Percentiles rank a stretch among this genome's conserved stretches.
These are phyloP conservation scores for Scleroderma citrinum DNA, from an alignment of 768 basidiomycete species.

Conservation along the genomic window DNA sequence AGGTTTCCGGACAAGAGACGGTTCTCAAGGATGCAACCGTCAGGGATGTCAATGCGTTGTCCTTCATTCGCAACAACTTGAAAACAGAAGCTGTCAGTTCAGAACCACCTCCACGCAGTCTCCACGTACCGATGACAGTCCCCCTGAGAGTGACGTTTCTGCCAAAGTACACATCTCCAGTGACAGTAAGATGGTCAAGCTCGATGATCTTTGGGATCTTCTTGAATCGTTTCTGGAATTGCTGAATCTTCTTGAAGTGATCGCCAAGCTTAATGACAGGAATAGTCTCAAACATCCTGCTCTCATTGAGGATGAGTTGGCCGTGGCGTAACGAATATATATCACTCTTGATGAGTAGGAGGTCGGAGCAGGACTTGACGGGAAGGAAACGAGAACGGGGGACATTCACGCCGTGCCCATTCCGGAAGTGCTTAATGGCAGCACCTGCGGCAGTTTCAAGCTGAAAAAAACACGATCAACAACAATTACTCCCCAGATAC, in stretches of 20 bases:
- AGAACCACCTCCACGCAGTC: not conserved
- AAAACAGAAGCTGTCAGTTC: not conserved
- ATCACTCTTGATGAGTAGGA: conserved; percentile 63
- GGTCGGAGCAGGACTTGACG: conserved; percentile 55
- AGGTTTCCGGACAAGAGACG: conserved; percentile 70
- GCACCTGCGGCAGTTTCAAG: conserved; percentile 76
- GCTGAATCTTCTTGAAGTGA: conserved; percentile 68
- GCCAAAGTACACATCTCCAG: conserved; percentile 63
- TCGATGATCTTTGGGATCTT: conserved; percentile 69
- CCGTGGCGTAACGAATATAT: conserved; percentile 69
- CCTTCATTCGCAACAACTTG: conserved; percentile 71
- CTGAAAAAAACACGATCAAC: conserved; percentile 17
- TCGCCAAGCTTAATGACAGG: conserved; percentile 77
- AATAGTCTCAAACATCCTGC: conserved; percentile 52
- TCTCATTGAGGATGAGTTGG: conserved; percentile 54
- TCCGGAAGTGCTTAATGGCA: conserved; percentile 66
- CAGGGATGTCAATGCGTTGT: conserved; percentile 67
- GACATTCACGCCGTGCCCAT: conserved; percentile 67
- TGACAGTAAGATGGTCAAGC: conserved; percentile 69
- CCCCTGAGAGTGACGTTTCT: conserved; percentile 59
- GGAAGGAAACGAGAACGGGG: conserved; percentile 69
- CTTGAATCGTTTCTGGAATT: conserved; percentile 74
- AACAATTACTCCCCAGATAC: not conserved
- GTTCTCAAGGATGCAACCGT: conserved; percentile 68
- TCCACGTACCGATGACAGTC: conserved; percentile 49